phyloP scores from a whole-genome alignment of 495 filamentous ascomycete genomes.

The Entonaema liquescens region DNA sequence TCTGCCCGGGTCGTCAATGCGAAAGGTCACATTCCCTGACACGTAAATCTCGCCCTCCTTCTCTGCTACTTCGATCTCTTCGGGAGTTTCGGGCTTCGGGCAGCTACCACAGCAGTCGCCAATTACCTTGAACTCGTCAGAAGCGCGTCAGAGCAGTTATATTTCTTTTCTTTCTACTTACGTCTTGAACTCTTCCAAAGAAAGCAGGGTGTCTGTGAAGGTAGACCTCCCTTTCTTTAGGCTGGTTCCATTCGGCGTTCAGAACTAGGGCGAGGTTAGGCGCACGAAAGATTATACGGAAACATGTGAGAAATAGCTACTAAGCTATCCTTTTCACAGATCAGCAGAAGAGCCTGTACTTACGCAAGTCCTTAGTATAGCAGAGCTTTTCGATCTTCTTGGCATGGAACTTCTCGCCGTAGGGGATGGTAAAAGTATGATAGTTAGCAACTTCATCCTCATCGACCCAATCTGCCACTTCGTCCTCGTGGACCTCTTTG shows the following conservation, averaged over 20 bases:
- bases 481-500: conserved; percentile 75
- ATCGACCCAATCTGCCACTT: conserved; percentile 82
- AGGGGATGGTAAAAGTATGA: conserved; percentile 80
- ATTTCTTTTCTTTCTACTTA: conserved; percentile 42
- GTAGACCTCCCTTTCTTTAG: conserved; percentile 72
- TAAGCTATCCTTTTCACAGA: background rate
- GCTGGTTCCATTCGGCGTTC: conserved; percentile 86
- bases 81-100: conserved; percentile 69
- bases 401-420: conserved; percentile 73
- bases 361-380: conserved; percentile 75
- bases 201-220: conserved; percentile 83
- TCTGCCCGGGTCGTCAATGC: conserved; percentile 80
- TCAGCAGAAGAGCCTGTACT: conserved; percentile 11
- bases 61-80: conserved; percentile 73
- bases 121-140: conserved; percentile 63
- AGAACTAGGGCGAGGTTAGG: conserved; percentile 59
- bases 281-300: background rate
- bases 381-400: conserved; percentile 79
- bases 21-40: conserved; percentile 72
- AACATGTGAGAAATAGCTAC: background rate
- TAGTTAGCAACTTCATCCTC: conserved; percentile 78
- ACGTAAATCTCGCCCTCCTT: conserved; percentile 78
- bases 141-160: background rate
- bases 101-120: conserved; percentile 83
- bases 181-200: conserved; percentile 46